Percentiles rank a stretch among this genome's conserved stretches.
Evolutionary conservation across 192 early-diverging fungal species (phyloP).

Genomic region (Podila verticillata): DNA sequence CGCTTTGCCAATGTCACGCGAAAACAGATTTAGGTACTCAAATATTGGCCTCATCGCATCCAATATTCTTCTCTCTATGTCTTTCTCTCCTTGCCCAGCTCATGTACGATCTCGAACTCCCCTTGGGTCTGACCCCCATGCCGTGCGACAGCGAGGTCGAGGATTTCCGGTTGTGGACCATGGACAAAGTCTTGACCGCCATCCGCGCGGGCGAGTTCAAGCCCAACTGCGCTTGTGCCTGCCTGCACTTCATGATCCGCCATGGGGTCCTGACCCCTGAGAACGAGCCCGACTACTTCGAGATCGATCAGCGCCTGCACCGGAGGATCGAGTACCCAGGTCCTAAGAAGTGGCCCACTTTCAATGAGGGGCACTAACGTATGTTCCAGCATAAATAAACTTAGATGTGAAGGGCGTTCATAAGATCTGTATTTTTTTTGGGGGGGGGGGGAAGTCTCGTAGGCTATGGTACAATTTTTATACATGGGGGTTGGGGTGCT

Average conservation of each 20-base stretch:
- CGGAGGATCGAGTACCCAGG: slow-evolving; percentile 74
- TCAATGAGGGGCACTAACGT: slow-evolving; percentile 24
- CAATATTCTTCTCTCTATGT: too few species aligned
- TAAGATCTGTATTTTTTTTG: too few species aligned
- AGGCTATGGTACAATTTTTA: too few species aligned
- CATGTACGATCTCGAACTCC: slow-evolving; percentile 86
- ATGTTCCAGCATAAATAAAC: too few species aligned
- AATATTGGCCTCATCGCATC: too few species aligned
- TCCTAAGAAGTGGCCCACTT: slow-evolving; percentile 56
- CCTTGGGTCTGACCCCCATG: slow-evolving; percentile 63
- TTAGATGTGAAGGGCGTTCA: too few species aligned
- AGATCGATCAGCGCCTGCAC: slow-evolving; percentile 73
- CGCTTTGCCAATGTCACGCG: too few species aligned
- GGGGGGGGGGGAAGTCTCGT: too few species aligned
- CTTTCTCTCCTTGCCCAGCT: too few species aligned
- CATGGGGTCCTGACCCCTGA: slow-evolving; percentile 75
- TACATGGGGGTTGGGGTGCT: too few species aligned
- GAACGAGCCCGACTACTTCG: slow-evolving; percentile 85
- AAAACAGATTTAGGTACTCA: too few species aligned
- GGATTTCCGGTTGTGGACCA: slow-evolving; percentile 73
- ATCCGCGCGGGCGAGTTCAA: slow-evolving; percentile 73
- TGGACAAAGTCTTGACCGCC: slow-evolving; percentile 64
- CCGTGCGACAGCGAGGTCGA: slow-evolving; percentile 91
- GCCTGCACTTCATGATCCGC: slow-evolving; percentile 89
- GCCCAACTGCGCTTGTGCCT: slow-evolving; percentile 83